phyloP scores from a whole-genome alignment of 331 rosid species.

The Quercus lobata region DNA sequence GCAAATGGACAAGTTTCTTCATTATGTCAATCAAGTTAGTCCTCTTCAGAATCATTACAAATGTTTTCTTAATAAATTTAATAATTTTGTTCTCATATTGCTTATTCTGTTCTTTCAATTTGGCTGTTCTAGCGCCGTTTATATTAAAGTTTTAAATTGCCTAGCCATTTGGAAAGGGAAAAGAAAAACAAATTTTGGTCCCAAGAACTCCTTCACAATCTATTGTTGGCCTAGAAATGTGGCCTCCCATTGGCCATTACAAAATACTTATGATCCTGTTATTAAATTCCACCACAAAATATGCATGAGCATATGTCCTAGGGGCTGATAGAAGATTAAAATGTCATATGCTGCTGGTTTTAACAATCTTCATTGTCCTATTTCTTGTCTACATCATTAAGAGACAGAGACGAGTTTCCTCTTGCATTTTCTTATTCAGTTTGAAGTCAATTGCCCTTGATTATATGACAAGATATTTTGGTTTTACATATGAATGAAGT shows the following conservation, averaged over 20 bases:
- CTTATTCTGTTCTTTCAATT: not conserved
- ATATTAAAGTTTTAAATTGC: not conserved
- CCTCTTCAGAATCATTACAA: too few species aligned
- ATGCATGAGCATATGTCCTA: not conserved
- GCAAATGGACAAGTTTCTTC: conserved; percentile 74
- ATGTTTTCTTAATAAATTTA: not conserved
- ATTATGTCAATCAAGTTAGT: conserved; percentile 70
- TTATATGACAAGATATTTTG: not conserved
- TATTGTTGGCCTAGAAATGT: not conserved
- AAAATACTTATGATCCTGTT: not conserved
- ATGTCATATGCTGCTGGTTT: not conserved
- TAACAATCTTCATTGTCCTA: not conserved
- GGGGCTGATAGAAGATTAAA: not conserved
- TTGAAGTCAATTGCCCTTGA: not conserved
- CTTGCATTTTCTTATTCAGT: not conserved
- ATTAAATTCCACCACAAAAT: not conserved
- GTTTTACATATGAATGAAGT: not conserved
- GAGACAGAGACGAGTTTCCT: not conserved
- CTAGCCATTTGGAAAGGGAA: not conserved
- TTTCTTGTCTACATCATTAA: not conserved
- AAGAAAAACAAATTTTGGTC: not conserved
- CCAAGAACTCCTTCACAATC: not conserved
- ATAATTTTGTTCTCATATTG: not conserved
- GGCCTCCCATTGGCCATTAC: not conserved
- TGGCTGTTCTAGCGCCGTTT: not conserved